Base-by-base conservation (phyloP, 352 stramenopile genomes). In the Vaucheria bursata region DNA sequence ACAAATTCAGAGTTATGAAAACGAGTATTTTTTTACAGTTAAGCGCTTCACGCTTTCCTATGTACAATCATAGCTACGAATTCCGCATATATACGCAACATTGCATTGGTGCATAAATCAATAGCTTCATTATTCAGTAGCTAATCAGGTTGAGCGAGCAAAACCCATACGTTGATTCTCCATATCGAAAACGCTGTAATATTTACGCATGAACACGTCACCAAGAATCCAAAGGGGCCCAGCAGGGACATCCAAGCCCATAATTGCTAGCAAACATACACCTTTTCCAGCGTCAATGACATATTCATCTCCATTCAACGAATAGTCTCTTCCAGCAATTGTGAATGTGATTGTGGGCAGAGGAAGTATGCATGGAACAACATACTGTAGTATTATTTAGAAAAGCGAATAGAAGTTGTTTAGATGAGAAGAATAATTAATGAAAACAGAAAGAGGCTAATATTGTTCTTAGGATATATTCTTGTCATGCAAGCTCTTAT, bases 211-310 rank as follows among this genome's bases (percentile, higher is more conserved):
- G 86, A 97, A 97, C 38, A 95, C 89, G 79, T 97, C 92, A 53
- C 93, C 95, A 70, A 99, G 88, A 81, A 98, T 97, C 94, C 94
- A 98, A 78, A 97, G 77, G 0, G 91, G 90, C 38, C 88, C 89
- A 70, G 79, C 70, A 1, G 78, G 79, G 68, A 66, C 79, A 50
- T 79, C 74, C 18, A 84, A 53, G 49, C 77, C 79, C 65, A 81
- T 84, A n/a, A 84, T 75, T 32, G 79, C 79, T 64, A 84, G 69
- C 33, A 84, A 67, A 75, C 79, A 84, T 0, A 84, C 45, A 25
- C 36, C 37, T 35, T 81, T 81, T 2, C 78, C 74, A n/a, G 79
- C 79, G 36, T 79, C 74, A 31, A 84, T 84, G 1, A 84, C 38
- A 71, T 84, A 84, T 8, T 84, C 79, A 59, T 78, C 74, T 1